Percentiles rank a stretch among this genome's conserved stretches.
phyloP scores from a whole-genome alignment of 176 grass and related monocot species.

The Oryza glumipatula region DNA sequence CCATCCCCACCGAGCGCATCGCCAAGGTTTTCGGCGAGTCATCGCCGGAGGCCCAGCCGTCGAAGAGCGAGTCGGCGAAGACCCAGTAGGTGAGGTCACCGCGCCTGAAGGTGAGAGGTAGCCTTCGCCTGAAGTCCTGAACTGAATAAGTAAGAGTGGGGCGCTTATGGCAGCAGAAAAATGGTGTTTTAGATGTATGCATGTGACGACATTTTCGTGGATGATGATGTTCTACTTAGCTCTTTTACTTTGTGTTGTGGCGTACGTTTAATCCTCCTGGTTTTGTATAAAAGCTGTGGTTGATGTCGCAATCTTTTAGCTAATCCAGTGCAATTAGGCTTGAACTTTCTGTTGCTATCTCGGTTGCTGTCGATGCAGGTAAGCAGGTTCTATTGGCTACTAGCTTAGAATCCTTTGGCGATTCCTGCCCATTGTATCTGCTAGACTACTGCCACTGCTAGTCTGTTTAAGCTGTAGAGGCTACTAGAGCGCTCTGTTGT shows the following conservation, averaged over 20 bases:
- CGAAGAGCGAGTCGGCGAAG: background rate
- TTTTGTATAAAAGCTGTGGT: conserved; percentile 32
- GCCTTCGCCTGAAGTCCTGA: conserved; percentile 6
- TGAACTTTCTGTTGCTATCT: background rate
- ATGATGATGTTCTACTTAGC: background rate
- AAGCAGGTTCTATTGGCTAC: background rate
- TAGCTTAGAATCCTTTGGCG: background rate
- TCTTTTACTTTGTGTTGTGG: background rate
- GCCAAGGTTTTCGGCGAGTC: conserved; percentile 65
- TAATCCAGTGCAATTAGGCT: conserved; percentile 4
- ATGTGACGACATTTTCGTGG: background rate
- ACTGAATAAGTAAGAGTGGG: background rate
- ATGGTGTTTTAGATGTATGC: background rate
- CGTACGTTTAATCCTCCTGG: background rate
- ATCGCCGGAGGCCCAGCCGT: background rate
- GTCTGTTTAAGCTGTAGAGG: background rate
- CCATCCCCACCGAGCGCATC: conserved; percentile 69
- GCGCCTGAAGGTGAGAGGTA: background rate
- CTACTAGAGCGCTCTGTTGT: background rate
- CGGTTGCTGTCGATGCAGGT: background rate
- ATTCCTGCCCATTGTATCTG: background rate
- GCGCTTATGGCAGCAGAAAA: background rate
- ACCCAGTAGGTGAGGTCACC: background rate
- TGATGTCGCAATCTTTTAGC: conserved; percentile 3
- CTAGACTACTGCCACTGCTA: background rate